phyloP scores from a whole-genome alignment of 352 stramenopile genomes.

The Phytophthora sojae region DNA sequence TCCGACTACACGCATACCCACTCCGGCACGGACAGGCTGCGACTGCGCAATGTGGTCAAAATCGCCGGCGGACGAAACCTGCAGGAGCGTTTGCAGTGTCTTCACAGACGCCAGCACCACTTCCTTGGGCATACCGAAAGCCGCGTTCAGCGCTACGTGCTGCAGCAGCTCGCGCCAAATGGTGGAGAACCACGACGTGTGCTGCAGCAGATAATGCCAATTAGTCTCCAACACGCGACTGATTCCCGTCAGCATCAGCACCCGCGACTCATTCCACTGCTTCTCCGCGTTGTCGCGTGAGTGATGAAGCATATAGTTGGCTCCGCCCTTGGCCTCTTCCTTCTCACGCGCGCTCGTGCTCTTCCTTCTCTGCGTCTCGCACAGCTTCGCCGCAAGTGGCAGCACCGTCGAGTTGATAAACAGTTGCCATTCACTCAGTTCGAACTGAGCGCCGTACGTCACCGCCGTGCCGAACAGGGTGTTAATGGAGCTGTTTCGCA shows the following conservation, averaged over 20 bases:
- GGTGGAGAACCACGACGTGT: conserved; percentile 64
- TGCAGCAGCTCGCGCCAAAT: conserved; percentile 74
- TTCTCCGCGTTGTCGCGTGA: conserved; percentile 96
- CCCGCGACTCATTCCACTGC: conserved; percentile 97
- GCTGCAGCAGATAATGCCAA: conserved; percentile 67
- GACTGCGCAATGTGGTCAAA: conserved; percentile 79
- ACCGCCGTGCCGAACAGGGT: conserved; percentile 97
- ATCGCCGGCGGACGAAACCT: conserved; percentile 76
- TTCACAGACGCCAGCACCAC: conserved; percentile 79
- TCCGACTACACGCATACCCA: conserved; percentile 92
- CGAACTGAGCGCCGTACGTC: conserved; percentile 94
- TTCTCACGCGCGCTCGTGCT: conserved; percentile 17
- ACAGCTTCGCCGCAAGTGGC: conserved; percentile 79
- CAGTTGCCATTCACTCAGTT: conserved; percentile 91
- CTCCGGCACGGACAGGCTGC: conserved; percentile 79
- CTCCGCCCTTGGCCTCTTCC: conserved; percentile 19
- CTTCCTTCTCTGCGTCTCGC: conserved; percentile 45
- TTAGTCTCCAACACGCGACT: conserved; percentile 93
- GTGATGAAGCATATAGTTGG: conserved; percentile 92
- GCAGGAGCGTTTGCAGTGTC: conserved; percentile 84
- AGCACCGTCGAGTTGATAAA: conserved; percentile 96
- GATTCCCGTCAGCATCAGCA: conserved; percentile 94
- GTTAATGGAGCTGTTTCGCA: conserved; percentile 98
- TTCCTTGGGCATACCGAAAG: conserved; percentile 71
- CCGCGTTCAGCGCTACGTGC: conserved; percentile 65